Percentiles rank a stretch among this genome's conserved stretches.
These are phyloP conservation scores for Coemansia sp. DNA, from an alignment of 192 early-diverging fungal species.

Conservation along the genomic window DNA sequence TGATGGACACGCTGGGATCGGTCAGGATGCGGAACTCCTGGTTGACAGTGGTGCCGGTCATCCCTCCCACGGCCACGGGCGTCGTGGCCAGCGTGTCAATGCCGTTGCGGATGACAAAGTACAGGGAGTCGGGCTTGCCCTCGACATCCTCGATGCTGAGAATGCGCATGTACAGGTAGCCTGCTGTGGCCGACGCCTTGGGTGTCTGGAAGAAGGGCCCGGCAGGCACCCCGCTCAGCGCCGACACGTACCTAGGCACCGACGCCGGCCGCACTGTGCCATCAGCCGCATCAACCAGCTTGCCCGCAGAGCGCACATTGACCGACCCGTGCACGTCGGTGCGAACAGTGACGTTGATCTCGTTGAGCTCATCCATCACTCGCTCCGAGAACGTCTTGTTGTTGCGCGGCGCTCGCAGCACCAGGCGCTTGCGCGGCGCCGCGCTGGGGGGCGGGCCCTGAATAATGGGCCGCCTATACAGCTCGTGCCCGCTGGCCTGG, in stretches of 20 bases:
- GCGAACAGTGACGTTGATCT: conserved; percentile 21
- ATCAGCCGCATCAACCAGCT: conserved; percentile 6
- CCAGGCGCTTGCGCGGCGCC: conserved; percentile 34
- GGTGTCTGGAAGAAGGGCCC: conserved; percentile 52
- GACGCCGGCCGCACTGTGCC: conserved; percentile 43
- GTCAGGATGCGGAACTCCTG: conserved; percentile 55
- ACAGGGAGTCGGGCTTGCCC: conserved; percentile 35
- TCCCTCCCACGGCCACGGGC: conserved; percentile 31
- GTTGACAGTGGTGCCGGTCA: conserved; percentile 32
- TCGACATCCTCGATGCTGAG: conserved; percentile 52
- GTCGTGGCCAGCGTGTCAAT: conserved; percentile 51
- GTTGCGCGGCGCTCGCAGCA: conserved; percentile 26
- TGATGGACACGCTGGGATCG: conserved; percentile 45
- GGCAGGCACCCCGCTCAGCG: conserved; percentile 40
- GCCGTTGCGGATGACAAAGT: conserved; percentile 57
- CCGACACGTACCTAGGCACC: conserved; percentile 49
- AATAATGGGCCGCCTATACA: background rate
- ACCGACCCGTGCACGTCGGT: conserved; percentile 30
- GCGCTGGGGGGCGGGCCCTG: background rate
- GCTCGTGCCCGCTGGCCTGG: conserved; percentile 13
- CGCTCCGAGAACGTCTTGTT: conserved; percentile 35
- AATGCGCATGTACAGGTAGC: conserved; percentile 53
- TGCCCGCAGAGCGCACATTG: conserved; percentile 23
- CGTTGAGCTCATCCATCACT: conserved; percentile 38
- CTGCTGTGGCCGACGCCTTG: conserved; percentile 29